Evolutionary conservation across 1,284 basidiomycete species (phyloP).

Genomic region (Ustilago vetiveriae): DNA sequence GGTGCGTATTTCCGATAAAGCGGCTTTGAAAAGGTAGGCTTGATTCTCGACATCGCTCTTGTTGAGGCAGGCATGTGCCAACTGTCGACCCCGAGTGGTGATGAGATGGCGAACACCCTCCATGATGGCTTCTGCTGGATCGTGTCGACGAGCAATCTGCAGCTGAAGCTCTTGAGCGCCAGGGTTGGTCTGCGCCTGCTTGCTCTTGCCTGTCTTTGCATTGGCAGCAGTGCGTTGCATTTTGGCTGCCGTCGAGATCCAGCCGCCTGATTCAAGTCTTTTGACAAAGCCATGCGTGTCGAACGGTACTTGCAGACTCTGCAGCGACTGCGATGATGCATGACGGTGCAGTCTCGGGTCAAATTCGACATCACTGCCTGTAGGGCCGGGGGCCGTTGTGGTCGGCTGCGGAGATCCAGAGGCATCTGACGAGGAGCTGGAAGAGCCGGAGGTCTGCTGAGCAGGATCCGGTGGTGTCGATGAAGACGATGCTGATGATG

Average conservation of each 20-base stretch:
- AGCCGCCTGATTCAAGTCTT: slow-evolving; percentile 57
- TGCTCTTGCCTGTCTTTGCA: slow-evolving; percentile 15
- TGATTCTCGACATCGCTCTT: slow-evolving; percentile 78
- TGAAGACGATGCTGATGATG: slow-evolving; percentile 6
- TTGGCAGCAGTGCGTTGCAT: slow-evolving; percentile 11
- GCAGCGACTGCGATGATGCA: slow-evolving; percentile 31
- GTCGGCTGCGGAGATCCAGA: slow-evolving; percentile 8
- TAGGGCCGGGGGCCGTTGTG: neutral
- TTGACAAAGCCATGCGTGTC: slow-evolving; percentile 61
- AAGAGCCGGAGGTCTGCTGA: slow-evolving; percentile 8
- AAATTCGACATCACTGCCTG: slow-evolving; percentile 16
- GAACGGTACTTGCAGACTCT: slow-evolving; percentile 56
- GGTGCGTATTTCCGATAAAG: slow-evolving; percentile 86
- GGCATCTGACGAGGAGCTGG: slow-evolving; percentile 10
- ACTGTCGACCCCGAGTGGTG: slow-evolving; percentile 78
- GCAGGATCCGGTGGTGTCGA: slow-evolving; percentile 10
- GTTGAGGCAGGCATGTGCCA: slow-evolving; percentile 79
- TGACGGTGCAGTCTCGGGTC: slow-evolving; percentile 27
- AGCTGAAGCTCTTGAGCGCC: slow-evolving; percentile 16
- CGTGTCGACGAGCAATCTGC: slow-evolving; percentile 51
- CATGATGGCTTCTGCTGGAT: slow-evolving; percentile 74
- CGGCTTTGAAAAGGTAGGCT: slow-evolving; percentile 94
- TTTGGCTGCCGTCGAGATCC: slow-evolving; percentile 30
- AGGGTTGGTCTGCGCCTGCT: slow-evolving; percentile 19
- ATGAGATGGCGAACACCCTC: slow-evolving; percentile 83